phyloP scores from a whole-genome alignment of 148 eudicot species.

The Fagopyrum tataricum region DNA sequence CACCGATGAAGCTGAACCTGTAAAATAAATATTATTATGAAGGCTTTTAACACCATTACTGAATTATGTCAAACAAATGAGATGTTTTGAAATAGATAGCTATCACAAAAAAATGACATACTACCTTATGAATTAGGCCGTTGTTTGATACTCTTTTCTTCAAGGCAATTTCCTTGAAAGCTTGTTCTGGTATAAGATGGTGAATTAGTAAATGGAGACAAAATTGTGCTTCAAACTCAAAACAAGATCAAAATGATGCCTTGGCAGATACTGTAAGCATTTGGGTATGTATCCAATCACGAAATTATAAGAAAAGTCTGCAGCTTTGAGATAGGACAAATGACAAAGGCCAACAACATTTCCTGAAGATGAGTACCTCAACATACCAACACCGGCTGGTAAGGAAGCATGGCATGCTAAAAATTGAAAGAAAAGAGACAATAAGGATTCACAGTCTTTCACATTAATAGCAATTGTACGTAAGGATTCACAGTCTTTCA shows the following conservation, averaged over 20 bases:
- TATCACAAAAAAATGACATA: slow-evolving; percentile 18
- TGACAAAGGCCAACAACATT: slow-evolving; percentile 57
- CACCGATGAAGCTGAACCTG: slow-evolving; percentile 42
- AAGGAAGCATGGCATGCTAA: too few relatives aligned
- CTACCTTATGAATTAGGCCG: slow-evolving; percentile 71
- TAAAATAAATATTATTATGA: neutral
- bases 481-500: too few relatives aligned
- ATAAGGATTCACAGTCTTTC: too few relatives aligned
- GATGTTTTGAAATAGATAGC: neutral
- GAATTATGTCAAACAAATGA: neutral
- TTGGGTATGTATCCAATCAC: slow-evolving; percentile 67
- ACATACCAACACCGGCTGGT: slow-evolving; percentile 10
- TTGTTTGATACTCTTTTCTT: slow-evolving; percentile 54
- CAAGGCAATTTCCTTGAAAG: slow-evolving; percentile 88
- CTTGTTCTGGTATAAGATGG: slow-evolving; percentile 41
- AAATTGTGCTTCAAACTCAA: neutral
- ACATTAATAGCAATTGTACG: too few relatives aligned
- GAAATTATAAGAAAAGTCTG: slow-evolving; percentile 75
- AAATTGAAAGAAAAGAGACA: too few relatives aligned
- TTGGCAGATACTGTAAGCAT: slow-evolving; percentile 75
- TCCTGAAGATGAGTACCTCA: slow-evolving; percentile 51
- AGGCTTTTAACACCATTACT: slow-evolving; percentile 5
- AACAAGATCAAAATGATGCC: slow-evolving; percentile 29
- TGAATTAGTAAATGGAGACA: neutral
- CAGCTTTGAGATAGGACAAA: slow-evolving; percentile 62